Conservation (phyloP, 108 stramenopile species). For the Fragilaria radians region DNA sequence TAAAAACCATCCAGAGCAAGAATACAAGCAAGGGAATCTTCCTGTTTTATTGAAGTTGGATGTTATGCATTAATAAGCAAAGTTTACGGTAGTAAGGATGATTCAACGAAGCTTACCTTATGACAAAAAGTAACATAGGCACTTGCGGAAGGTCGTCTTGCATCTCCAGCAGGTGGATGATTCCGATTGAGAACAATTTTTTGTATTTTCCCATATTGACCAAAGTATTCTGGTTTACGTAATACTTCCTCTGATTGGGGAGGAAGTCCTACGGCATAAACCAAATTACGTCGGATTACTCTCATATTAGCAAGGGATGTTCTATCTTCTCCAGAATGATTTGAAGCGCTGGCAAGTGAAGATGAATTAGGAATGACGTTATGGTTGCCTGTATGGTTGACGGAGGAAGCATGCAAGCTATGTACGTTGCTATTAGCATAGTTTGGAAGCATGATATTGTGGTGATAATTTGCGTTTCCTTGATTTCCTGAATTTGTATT, state of each 20-base stretch:
- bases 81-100: neutral
- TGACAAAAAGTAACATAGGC: conserved; percentile 97
- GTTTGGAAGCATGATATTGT: conserved; percentile 5
- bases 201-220: conserved; percentile 93
- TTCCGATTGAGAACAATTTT: conserved; percentile 94
- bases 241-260: conserved; percentile 84
- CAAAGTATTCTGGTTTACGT: conserved; percentile 89
- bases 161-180: conserved; percentile 48
- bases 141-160: conserved; percentile 66
- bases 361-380: conserved; percentile 4
- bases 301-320: conserved; percentile 92
- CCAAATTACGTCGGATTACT: conserved; percentile 95
- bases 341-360: too few relatives aligned
- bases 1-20: conserved; percentile 86
- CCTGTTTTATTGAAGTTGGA: conserved; percentile 29
- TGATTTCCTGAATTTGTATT: conserved; percentile 21
- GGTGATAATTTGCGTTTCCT: too few relatives aligned
- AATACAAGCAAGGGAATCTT: conserved; percentile 86
- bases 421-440: too few relatives aligned
- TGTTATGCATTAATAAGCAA: conserved; percentile 1
- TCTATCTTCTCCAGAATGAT: conserved; percentile 68
- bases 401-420: neutral
- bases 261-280: conserved; percentile 94
- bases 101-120: conserved; percentile 48
- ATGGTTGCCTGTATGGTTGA: neutral